These are phyloP conservation scores for Flaveria trinervia DNA, from an alignment of 129 eudicot genomes.

Conservation along the genomic window DNA sequence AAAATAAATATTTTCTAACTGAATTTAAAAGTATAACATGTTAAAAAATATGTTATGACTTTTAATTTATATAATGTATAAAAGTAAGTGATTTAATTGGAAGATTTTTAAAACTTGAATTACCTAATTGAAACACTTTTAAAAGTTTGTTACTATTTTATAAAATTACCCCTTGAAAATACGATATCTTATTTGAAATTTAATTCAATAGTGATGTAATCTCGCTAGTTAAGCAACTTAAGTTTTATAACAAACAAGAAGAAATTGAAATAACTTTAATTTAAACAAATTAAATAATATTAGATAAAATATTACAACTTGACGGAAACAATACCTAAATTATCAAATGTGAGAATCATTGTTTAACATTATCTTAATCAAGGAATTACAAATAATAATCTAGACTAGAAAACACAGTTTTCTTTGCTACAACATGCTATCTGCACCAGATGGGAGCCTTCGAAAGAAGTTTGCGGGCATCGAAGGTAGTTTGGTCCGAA, in stretches of 20 bases:
- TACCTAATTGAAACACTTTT: too few species aligned
- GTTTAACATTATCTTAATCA: neutral
- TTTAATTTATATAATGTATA: too few species aligned
- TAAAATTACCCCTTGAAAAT: too few species aligned
- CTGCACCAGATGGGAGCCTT: constrained; percentile 77
- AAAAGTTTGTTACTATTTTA: too few species aligned
- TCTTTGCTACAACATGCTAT: constrained; percentile 56
- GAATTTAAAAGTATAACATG: too few species aligned
- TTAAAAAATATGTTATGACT: too few species aligned
- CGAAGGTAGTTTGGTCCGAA: constrained; percentile 64
- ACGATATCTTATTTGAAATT: too few species aligned
- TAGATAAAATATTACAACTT: neutral
- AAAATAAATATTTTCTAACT: too few species aligned
- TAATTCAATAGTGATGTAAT: too few species aligned
- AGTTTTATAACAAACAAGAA: neutral
- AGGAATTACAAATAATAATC: neutral
- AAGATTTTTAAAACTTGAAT: too few species aligned
- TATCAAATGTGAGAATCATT: neutral
- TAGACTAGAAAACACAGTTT: neutral
- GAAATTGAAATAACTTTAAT: neutral
- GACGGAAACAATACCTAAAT: neutral
- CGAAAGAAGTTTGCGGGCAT: constrained; percentile 73
- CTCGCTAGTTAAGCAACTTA: neutral
- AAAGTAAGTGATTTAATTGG: too few species aligned
- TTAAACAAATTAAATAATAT: neutral